Evolutionary conservation across 768 basidiomycete species (phyloP), one percentile per base, ranked within the genome.

Genomic region (Boletus tomentosulus): DNA sequence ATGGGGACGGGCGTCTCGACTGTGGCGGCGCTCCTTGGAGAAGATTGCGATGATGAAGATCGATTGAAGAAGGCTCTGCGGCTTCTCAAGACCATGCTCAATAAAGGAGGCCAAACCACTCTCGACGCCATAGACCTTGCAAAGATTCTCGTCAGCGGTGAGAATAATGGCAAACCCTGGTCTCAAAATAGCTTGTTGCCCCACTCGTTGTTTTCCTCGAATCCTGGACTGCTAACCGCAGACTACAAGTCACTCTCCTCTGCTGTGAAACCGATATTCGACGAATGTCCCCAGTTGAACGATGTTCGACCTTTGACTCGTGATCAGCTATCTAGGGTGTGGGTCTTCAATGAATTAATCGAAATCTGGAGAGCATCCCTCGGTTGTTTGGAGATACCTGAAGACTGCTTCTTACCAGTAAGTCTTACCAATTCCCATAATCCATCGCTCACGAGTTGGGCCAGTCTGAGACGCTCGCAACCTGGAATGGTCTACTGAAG

Each of bases 401-500:
- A 78, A 45, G 71, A 77, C 11, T 69, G 64, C 28, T 69, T 68
- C 19, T 67, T 79, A 30, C 80, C 85, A 13, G 86, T 87, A 57
- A 60, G 84, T 72, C 11, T 22, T 24, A 25, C 31, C 37, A 2
- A 13, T 45, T 41, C 10, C 31, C 11, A 24, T 25, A 46, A 24
- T 56, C 51, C 46, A 13, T 42, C 15, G 48, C 45, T 52, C 44
- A 52, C 44, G 41, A 48, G 19, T 47, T n/a, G 37, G 48, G 24
- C 35, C 48, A 83, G 78, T 57, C 61, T 1, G 80, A 82, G 55
- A 68, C 86, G 4, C 61, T 79, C 7, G 73, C 71, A 13, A 74
- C 82, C 8, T 89, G 86, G 87, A 70, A 76, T 35, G 77, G 78
- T 39, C 64, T 89, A 31, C 58, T 87, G 37, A 74, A 73, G 48